A percentile compares a stretch with the other conserved stretches of the same genome.
Evolutionary conservation across 2,329 filamentous ascomycete species (phyloP).

Genomic region (Amylocarpus encephaloides): DNA sequence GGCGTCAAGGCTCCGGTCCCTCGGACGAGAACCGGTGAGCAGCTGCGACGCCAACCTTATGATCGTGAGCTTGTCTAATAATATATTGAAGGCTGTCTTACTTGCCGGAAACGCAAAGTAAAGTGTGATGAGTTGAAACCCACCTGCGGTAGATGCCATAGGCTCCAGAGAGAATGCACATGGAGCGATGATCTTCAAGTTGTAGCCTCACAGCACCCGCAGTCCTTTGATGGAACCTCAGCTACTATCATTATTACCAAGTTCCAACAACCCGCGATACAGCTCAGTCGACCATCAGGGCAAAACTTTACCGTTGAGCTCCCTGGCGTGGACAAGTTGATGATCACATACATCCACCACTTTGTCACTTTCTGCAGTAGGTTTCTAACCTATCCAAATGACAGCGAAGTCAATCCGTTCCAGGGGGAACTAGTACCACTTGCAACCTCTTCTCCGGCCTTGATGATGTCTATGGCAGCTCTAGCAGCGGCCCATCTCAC

Average conservation of each 20-base stretch:
- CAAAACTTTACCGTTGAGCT: constrained; percentile 29
- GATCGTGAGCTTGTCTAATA: not conserved
- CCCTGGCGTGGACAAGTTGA: constrained; percentile 23
- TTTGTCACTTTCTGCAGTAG: constrained; percentile 29
- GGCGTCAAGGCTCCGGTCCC: constrained; percentile 29
- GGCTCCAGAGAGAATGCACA: constrained; percentile 25
- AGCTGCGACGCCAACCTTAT: not conserved
- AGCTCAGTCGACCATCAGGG: constrained; percentile 14
- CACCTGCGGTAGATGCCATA: constrained; percentile 42
- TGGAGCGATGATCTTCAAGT: constrained; percentile 27
- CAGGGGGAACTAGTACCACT: constrained; percentile 26
- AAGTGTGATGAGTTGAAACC: constrained; percentile 65
- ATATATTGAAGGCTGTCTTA: constrained; percentile 51
- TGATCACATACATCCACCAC: constrained; percentile 29
- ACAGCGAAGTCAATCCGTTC: constrained; percentile 29
- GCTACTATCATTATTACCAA: constrained; percentile 3
- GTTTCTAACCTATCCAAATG: constrained; percentile 28
- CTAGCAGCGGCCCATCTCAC: constrained; percentile 27
- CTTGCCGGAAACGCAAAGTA: constrained; percentile 63
- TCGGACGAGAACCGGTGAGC: constrained; percentile 27
- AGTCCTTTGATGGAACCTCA: not conserved
- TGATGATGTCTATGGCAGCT: constrained; percentile 29
- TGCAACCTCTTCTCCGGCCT: constrained; percentile 23
- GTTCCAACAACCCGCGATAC: constrained; percentile 4
- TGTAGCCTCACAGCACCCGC: constrained; percentile 12